These are phyloP conservation scores for Eucalyptus sideroxylon DNA, from an alignment of 345 rosid genomes.

Conservation along the genomic window DNA sequence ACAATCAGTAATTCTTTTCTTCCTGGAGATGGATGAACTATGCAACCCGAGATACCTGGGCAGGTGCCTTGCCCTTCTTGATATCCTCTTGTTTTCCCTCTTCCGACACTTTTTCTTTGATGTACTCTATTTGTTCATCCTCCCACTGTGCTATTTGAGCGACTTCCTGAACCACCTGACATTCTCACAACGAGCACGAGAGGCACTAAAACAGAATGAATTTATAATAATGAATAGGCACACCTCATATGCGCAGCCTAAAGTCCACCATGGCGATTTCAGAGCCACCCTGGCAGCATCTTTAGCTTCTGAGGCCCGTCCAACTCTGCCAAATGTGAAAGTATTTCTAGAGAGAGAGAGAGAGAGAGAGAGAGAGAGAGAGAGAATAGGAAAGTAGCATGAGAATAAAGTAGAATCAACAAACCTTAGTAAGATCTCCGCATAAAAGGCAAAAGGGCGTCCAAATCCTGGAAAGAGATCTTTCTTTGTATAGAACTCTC, in stretches of 20 bases:
- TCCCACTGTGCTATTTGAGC: conserved; percentile 84
- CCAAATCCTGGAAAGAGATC: conserved; percentile 88
- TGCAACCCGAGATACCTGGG: conserved; percentile 33
- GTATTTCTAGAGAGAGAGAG: not conserved
- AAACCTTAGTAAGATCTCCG: conserved; percentile 55
- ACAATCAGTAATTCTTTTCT: not conserved
- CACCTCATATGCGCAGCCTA: conserved; percentile 73
- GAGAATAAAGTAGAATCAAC: conserved; percentile 3
- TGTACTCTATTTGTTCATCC: conserved; percentile 80
- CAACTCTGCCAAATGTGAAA: conserved; percentile 34
- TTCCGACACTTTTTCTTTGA: conserved; percentile 64
- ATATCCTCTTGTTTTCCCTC: conserved; percentile 74
- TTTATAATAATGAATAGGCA: not conserved
- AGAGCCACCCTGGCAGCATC: conserved; percentile 83
- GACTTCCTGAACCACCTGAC: conserved; percentile 33
- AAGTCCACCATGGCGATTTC: conserved; percentile 91
- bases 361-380: not conserved
- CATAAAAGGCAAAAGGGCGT: conserved; percentile 78
- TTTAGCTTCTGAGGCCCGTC: conserved; percentile 67
- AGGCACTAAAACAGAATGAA: not conserved
- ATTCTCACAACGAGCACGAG: not conserved
- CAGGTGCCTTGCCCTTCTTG: conserved; percentile 74
- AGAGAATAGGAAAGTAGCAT: not conserved
- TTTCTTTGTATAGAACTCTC: conserved; percentile 74
- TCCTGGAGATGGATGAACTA: not conserved